Percentiles rank a stretch among this genome's conserved stretches.
phyloP scores from a whole-genome alignment of 345 rosid genomes.

The Melastoma malabathricum region DNA sequence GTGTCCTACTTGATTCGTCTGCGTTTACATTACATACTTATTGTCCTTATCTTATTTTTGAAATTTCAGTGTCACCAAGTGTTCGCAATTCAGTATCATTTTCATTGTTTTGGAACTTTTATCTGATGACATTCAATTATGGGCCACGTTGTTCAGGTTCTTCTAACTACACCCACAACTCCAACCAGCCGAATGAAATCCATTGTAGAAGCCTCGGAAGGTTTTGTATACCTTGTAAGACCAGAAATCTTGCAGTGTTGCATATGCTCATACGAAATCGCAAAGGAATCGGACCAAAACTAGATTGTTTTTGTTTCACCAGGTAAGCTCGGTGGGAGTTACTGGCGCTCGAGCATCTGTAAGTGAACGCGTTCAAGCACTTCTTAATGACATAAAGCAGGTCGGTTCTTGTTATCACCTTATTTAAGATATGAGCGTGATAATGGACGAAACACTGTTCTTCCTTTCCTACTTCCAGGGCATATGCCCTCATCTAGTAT shows the following conservation, averaged over 20 bases:
- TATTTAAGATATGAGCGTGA: too few species aligned
- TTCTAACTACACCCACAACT: slow-evolving; percentile 79
- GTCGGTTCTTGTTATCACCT: slow-evolving; percentile 12
- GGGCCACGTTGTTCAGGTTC: slow-evolving; percentile 36
- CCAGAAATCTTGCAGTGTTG: not conserved
- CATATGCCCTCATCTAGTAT: not conserved
- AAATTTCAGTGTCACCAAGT: too few species aligned
- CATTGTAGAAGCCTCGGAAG: slow-evolving; percentile 75
- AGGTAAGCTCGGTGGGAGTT: slow-evolving; percentile 88
- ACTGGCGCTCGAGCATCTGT: slow-evolving; percentile 78
- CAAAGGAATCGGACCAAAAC: too few species aligned
- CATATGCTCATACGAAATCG: too few species aligned
- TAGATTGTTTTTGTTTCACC: not conserved
- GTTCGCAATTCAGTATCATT: too few species aligned
- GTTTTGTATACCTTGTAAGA: slow-evolving; percentile 82
- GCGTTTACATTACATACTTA: too few species aligned
- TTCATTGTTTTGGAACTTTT: not conserved
- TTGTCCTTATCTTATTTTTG: too few species aligned
- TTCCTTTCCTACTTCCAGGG: not conserved
- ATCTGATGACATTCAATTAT: not conserved
- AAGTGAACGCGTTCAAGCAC: slow-evolving; percentile 47
- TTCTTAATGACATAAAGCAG: slow-evolving; percentile 59
- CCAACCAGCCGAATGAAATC: slow-evolving; percentile 60
- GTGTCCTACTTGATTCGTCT: too few species aligned
- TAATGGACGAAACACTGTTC: not conserved